These are phyloP conservation scores for Saccharomycopsis selenospora DNA, from an alignment of 805 yeast species.

Conservation along the genomic window DNA sequence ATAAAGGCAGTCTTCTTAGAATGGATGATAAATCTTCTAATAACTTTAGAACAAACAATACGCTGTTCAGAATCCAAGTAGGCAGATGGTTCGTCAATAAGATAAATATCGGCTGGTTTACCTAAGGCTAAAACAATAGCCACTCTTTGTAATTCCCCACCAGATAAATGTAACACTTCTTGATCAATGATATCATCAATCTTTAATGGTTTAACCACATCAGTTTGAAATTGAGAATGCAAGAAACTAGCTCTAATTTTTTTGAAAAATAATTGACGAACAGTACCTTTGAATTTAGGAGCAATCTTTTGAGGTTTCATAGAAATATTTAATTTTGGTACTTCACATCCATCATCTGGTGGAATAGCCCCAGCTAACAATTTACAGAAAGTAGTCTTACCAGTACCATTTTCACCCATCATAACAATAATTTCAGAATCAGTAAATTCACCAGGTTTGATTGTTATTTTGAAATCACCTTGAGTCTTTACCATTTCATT, in stretches of 20 bases:
- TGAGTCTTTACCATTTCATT: slow-evolving; percentile 85
- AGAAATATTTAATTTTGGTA: slow-evolving; percentile 85
- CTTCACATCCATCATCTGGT: slow-evolving; percentile 75
- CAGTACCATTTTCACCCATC: slow-evolving; percentile 99
- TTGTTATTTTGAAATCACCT: slow-evolving; percentile 86
- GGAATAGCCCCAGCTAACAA: slow-evolving; percentile 87
- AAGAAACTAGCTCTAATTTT: slow-evolving; percentile 90
- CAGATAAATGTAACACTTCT: slow-evolving; percentile 94
- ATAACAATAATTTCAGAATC: slow-evolving; percentile 95
- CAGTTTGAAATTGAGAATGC: slow-evolving; percentile 97
- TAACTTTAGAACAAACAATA: slow-evolving; percentile 97
- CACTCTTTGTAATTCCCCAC: slow-evolving; percentile 99
- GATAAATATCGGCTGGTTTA: slow-evolving; percentile 88
- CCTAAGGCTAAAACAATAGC: slow-evolving; percentile 95
- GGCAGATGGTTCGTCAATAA: slow-evolving; percentile 98
- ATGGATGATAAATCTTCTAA: slow-evolving; percentile 92
- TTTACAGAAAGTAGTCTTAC: slow-evolving; percentile 96
- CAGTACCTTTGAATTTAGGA: slow-evolving; percentile 98
- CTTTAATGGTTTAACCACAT: slow-evolving; percentile 90
- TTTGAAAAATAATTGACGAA: slow-evolving; percentile 93
- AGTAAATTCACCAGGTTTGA: slow-evolving; percentile 84
- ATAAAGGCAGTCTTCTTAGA: slow-evolving; percentile 98
- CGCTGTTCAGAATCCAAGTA: slow-evolving; percentile 99
- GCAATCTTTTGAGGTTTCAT: slow-evolving; percentile 99
- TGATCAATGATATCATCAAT: slow-evolving; percentile 94